Base-by-base conservation (phyloP, 768 basidiomycete genomes). In the Panellus pusillus region DNA sequence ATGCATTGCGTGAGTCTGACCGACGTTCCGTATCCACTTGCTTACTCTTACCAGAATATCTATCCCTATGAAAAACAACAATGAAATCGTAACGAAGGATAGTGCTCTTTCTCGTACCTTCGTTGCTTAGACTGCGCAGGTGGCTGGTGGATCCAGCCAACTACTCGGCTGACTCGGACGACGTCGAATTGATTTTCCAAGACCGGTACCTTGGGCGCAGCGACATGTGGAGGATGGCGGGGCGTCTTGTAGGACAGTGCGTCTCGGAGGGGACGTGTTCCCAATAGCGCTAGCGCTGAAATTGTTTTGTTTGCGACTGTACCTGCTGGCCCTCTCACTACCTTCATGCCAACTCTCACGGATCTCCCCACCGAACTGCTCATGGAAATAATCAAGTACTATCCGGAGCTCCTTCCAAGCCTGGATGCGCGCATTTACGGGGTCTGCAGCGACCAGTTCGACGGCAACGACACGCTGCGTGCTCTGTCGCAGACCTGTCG, bases 171-270 rank as follows among this genome's bases (percentile, higher is more conserved):
- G 86, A 90, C 55, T 87, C n/a, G n/a, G n/a, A n/a, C n/a, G n/a
- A 86, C 65, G 79, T 98, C 45, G 96, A 98, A 64, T 80, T 98
- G 52, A 84, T 85, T 42, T 98, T 98, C 65, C 90, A 91, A 58
- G 94, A 97, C 66, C 93, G 95, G 65, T 98, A 98, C 67, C 78
- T 98, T 14, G 96, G 95, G 14, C 83, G 97, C 42, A 93, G 90
- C 56, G 97, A 98, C 61, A 96, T 97, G 93, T 98, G 95, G 93
- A 78, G 93, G 44, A 77, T 98, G 8, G 86, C 85, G n/a, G 85
- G 89, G 66, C 79, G 86, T 47, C 77, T 98, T 14, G 84, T 86
- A 24, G 87, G 85, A 9, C 85, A 86, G 62, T 94, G 91, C 64
- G 74, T 97, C 18, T 88, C n/a, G n/a, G n/a, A n/a, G n/a, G n/a